These are phyloP conservation scores for Naganishia friedmannii DNA, from an alignment of 768 basidiomycete genomes.

Conservation along the genomic window DNA sequence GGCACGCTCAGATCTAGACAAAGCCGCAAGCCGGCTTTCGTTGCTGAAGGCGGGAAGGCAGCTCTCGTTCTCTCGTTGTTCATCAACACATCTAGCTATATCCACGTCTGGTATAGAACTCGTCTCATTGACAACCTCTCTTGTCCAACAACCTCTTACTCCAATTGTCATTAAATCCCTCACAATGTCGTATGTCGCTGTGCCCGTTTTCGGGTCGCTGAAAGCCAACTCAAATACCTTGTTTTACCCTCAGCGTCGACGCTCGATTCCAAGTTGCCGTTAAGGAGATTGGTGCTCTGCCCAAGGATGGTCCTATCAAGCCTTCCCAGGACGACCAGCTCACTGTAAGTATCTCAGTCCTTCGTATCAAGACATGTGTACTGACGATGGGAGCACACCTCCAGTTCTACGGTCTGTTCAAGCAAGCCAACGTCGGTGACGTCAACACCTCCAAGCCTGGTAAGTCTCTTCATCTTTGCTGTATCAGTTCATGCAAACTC, in stretches of 20 bases:
- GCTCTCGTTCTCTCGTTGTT: too few relatives aligned
- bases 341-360: conserved; percentile 62
- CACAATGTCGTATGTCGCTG: background rate
- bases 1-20: too few relatives aligned
- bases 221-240: background rate
- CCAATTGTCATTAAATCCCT: background rate
- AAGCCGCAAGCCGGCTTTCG: too few relatives aligned
- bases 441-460: conserved; percentile 57
- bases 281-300: conserved; percentile 56
- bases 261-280: conserved; percentile 51
- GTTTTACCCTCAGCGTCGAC: conserved; percentile 27
- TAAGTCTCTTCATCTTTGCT: background rate
- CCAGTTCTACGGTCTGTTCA: conserved; percentile 93
- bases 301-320: conserved; percentile 76
- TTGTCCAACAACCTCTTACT: background rate
- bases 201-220: background rate
- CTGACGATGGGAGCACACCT: conserved; percentile 57
- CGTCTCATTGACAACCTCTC: too few relatives aligned
- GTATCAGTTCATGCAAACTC: conserved; percentile 20
- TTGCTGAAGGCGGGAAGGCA: too few relatives aligned
- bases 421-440: conserved; percentile 82
- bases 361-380: conserved; percentile 71
- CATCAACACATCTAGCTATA: too few relatives aligned
- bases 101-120: too few relatives aligned
- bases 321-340: conserved; percentile 73